These are phyloP conservation scores for Ascosphaera pollenicola DNA, from an alignment of 2,329 filamentous ascomycete species.

Conservation along the genomic window DNA sequence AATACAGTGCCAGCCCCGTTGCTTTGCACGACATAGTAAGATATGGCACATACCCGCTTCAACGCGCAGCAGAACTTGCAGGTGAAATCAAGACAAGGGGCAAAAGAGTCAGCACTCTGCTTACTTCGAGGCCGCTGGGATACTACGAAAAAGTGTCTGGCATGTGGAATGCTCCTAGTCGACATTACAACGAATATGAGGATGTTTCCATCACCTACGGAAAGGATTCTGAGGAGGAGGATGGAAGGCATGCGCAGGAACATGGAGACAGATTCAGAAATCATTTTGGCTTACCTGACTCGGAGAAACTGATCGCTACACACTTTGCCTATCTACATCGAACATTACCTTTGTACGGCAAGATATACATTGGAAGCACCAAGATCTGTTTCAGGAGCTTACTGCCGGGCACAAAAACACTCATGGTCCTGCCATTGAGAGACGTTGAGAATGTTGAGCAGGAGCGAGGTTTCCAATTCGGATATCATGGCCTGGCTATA, in stretches of 20 bases:
- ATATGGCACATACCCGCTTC: conserved; percentile 53
- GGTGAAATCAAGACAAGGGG: conserved; percentile 62
- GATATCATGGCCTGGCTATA: conserved; percentile 77
- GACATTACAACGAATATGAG: conserved; percentile 64
- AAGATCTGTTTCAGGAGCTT: conserved; percentile 87
- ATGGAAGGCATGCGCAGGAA: conserved; percentile 31
- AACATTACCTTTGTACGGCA: conserved; percentile 80
- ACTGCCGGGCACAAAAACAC: conserved; percentile 71
- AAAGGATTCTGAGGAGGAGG: conserved; percentile 36
- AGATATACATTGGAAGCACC: conserved; percentile 77
- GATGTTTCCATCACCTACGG: conserved; percentile 26
- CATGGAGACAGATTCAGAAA: conserved; percentile 52
- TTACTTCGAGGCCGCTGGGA: conserved; percentile 83
- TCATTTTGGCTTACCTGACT: conserved; percentile 72
- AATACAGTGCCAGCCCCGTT: conserved; percentile 9
- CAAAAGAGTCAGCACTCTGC: conserved; percentile 56
- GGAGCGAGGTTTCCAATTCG: conserved; percentile 82
- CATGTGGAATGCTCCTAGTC: conserved; percentile 83
- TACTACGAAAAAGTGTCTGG: conserved; percentile 94
- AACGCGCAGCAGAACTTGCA: conserved; percentile 62
- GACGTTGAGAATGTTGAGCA: conserved; percentile 89
- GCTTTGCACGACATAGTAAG: conserved; percentile 36
- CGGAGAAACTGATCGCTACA: conserved; percentile 65
- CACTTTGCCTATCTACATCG: conserved; percentile 88
- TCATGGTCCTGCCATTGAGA: conserved; percentile 71